A percentile compares a stretch with the other conserved stretches of the same genome.
Evolutionary conservation across 768 basidiomycete species (phyloP).

Genomic region (Tylopilus felleus): DNA sequence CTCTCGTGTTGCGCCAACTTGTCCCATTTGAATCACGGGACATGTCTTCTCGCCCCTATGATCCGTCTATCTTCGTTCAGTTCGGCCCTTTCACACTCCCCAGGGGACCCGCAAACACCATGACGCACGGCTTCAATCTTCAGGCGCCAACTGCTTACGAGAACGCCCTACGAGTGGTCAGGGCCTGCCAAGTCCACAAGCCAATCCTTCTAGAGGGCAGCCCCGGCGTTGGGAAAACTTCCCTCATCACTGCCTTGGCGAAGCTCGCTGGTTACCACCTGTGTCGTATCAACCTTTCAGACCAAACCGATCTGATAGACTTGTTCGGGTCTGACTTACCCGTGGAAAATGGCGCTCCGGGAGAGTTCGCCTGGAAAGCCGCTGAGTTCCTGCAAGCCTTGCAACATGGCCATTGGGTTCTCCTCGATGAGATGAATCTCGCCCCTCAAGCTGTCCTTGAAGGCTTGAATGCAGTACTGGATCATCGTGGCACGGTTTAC

Average conservation of each 20-base stretch:
- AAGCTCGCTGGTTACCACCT: constrained; percentile 72
- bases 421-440: constrained; percentile 98
- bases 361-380: constrained; percentile 96
- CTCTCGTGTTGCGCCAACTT: constrained; percentile 50
- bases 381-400: constrained; percentile 92
- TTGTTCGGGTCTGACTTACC: constrained; percentile 96
- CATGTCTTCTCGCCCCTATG: constrained; percentile 25
- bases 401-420: constrained; percentile 96
- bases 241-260: constrained; percentile 84
- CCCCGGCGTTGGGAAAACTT: constrained; percentile 98
- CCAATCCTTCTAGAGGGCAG: constrained; percentile 96
- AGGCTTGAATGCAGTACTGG: constrained; percentile 92
- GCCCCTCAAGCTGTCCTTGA: constrained; percentile 96
- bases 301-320: constrained; percentile 96
- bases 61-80: constrained; percentile 41
- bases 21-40: constrained; percentile 42
- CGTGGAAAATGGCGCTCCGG: constrained; percentile 84
- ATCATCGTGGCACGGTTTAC: constrained; percentile 92
- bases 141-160: constrained; percentile 83
- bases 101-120: constrained; percentile 46
- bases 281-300: constrained; percentile 94
- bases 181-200: constrained; percentile 87
- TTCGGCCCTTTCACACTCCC: constrained; percentile 75
- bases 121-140: constrained; percentile 63
- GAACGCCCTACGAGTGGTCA: constrained; percentile 84